phyloP scores from a whole-genome alignment of 768 basidiomycete genomes.

The Mycena chlorophos region DNA sequence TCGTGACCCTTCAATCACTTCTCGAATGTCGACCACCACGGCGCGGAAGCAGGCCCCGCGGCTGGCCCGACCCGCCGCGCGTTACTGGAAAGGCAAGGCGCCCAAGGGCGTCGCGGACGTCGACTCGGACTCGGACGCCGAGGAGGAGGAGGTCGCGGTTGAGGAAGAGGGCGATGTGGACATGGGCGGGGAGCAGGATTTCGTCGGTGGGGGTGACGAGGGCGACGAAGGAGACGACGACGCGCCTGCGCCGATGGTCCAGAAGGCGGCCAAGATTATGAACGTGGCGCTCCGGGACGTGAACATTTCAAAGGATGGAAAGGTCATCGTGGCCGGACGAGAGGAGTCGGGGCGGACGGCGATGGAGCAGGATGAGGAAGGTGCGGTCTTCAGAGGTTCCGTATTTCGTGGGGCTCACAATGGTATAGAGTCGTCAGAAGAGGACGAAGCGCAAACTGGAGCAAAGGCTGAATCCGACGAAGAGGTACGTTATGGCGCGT shows the following conservation, averaged over 20 bases:
- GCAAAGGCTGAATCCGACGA: slow-evolving; percentile 31
- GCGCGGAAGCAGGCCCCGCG: slow-evolving; percentile 72
- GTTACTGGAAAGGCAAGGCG: slow-evolving; percentile 90
- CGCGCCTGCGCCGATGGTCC: slow-evolving; percentile 36
- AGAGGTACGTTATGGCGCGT: slow-evolving; percentile 8
- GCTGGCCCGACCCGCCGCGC: slow-evolving; percentile 75
- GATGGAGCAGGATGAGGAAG: slow-evolving; percentile 49
- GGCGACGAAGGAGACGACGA: no score
- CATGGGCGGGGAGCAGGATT: slow-evolving; percentile 58
- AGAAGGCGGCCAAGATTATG: slow-evolving; percentile 52
- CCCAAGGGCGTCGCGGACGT: slow-evolving; percentile 68
- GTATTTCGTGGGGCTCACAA: slow-evolving; percentile 24
- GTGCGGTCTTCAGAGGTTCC: slow-evolving; percentile 15
- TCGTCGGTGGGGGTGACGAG: slow-evolving; percentile 43
- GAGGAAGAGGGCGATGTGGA: slow-evolving; percentile 59
- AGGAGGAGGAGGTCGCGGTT: slow-evolving; percentile 42
- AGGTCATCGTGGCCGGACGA: slow-evolving; percentile 76
- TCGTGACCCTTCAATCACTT: no score
- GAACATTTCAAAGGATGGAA: slow-evolving; percentile 76
- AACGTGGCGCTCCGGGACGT: slow-evolving; percentile 79
- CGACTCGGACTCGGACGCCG: slow-evolving; percentile 66
- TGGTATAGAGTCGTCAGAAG: slow-evolving; percentile 40
- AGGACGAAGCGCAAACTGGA: slow-evolving; percentile 49
- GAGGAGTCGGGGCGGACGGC: slow-evolving; percentile 78
- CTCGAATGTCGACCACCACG: slow-evolving; percentile 26